phyloP scores from a whole-genome alignment of 1,284 basidiomycete genomes.

The Puccinia novopanici region DNA sequence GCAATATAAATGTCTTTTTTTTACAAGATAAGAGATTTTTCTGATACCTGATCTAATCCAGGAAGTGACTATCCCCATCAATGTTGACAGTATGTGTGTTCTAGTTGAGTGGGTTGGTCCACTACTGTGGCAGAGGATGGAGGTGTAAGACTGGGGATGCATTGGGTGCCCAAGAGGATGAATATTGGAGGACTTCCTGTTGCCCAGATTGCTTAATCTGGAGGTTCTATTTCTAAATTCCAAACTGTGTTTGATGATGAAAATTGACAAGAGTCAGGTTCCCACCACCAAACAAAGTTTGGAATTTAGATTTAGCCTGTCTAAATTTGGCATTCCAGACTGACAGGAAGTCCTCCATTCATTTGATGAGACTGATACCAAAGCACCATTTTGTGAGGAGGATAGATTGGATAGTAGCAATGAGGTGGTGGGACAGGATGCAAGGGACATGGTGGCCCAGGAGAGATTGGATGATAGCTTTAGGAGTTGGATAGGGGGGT shows the following conservation, averaged over 20 bases:
- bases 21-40: neutral
- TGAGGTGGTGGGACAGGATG: neutral
- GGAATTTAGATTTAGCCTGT: too few relatives aligned
- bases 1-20: neutral
- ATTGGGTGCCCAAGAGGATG: slow-evolving; percentile 56
- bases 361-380: slow-evolving; percentile 57
- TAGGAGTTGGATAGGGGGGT: too few relatives aligned
- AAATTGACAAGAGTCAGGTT: too few relatives aligned
- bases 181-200: too few relatives aligned
- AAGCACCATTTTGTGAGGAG: slow-evolving; percentile 59
- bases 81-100: slow-evolving; percentile 31
- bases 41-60: slow-evolving; percentile 21
- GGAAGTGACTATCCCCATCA: slow-evolving; percentile 21
- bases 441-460: neutral
- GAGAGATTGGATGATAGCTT: too few relatives aligned
- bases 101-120: neutral
- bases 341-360: too few relatives aligned
- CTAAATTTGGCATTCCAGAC: too few relatives aligned
- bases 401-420: slow-evolving; percentile 28
- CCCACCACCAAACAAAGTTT: too few relatives aligned
- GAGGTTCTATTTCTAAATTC: too few relatives aligned
- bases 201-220: too few relatives aligned
- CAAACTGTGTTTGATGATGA: slow-evolving; percentile 57
- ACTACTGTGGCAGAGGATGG: neutral
- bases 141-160: slow-evolving; percentile 51